These are phyloP conservation scores for Acer yangbiense DNA, from an alignment of 345 rosid species.

Conservation along the genomic window DNA sequence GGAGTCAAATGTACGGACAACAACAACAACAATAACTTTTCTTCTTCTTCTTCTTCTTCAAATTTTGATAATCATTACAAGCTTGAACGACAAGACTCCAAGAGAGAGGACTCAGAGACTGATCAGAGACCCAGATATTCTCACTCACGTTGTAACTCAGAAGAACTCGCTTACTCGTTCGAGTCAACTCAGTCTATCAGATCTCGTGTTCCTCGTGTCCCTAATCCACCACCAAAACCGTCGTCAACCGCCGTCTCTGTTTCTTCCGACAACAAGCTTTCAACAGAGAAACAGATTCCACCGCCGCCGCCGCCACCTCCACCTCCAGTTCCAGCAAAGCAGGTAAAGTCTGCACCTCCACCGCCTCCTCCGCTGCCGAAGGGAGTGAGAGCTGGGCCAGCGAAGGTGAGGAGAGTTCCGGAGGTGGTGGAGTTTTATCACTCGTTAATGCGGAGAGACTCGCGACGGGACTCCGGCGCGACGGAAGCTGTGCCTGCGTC, in stretches of 20 bases:
- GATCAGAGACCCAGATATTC: constrained; percentile 37
- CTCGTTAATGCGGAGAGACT: constrained; percentile 89
- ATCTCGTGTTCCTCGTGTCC: constrained; percentile 82
- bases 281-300: constrained; percentile 29
- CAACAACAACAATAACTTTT: not conserved
- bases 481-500: constrained; percentile 49
- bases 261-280: constrained; percentile 19
- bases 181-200: constrained; percentile 62
- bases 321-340: constrained; percentile 12
- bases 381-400: constrained; percentile 42
- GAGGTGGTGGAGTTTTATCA: constrained; percentile 99
- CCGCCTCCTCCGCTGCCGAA: constrained; percentile 79
- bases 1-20: constrained; percentile 36
- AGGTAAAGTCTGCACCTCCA: constrained; percentile 43
- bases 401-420: constrained; percentile 85
- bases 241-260: constrained; percentile 29
- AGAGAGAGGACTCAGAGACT: constrained; percentile 52
- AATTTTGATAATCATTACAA: constrained; percentile 22
- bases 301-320: constrained; percentile 48
- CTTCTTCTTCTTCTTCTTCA: not conserved
- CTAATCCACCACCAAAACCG: constrained; percentile 89
- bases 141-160: constrained; percentile 64
- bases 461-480: constrained; percentile 64
- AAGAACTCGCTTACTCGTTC: constrained; percentile 46
- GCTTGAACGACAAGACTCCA: constrained; percentile 33